Evolutionary conservation across 75 land plant species (phyloP), one percentile per base, ranked within the genome.

Genomic region (Pinus tabuliformis): DNA sequence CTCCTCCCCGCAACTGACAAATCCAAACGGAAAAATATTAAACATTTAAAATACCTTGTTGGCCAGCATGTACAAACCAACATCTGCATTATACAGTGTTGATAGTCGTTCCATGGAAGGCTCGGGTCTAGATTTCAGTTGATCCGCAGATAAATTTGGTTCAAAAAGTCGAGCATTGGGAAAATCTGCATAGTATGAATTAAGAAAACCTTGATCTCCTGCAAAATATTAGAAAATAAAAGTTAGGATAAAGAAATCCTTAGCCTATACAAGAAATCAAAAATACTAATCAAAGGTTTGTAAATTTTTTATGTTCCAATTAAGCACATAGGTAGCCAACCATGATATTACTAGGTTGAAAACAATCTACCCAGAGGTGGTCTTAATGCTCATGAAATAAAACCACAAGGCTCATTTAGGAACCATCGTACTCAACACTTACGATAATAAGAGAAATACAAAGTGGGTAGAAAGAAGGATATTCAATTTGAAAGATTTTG

Each of bases 201-300:
- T 97, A 58, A 97, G 80, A 74, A 97, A 97, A 6, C 99, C 99
- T 64, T 97, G 99, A 82, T 97, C 99, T 65, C 99, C 97, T 94
- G 88, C 63, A 56, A 26, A 61, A 56, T 4, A 39, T 33, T 20
- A 37, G 22, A 45, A 59, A 6, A 26, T 22, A 42, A 22, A 56
- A 42, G n/a, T 49, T 21, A 64, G 26, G 13, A 3, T 4, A 73
- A 36, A 80, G 28, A 77, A 62, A 54, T 14, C 56, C 30, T 30
- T 58, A 30, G 36, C 49, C 37, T 22, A 28, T 3, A 21, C n/a
- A 64, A n/a, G 37, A 30, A 76, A n/a, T 14, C 36, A 64, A 22
- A 58, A 68, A 68, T n/a, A 37, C 54, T 42, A 17, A n/a, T 39
- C 52, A 42, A 42, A 68, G 24, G 24, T 42, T 68, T 5, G 2